Evolutionary conservation across 2,329 filamentous ascomycete genomes (phyloP).

Genomic region (Phoma sp.): DNA sequence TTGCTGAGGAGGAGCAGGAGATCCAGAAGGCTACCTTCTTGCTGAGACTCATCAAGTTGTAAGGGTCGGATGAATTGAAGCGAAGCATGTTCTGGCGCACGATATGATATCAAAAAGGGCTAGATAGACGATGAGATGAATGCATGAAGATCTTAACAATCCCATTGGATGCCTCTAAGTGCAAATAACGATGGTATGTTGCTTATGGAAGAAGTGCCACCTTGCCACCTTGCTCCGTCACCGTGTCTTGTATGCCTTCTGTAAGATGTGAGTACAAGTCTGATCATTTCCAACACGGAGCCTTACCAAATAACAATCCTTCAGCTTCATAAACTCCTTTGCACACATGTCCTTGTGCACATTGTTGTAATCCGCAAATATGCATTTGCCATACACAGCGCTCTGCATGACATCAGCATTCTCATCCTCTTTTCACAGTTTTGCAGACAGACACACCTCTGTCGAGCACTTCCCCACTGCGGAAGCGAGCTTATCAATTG

Average conservation of each 20-base stretch:
- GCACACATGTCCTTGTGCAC: conserved; percentile 90
- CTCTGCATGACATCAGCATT: conserved; percentile 61
- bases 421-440: not conserved
- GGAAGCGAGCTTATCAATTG: conserved; percentile 72
- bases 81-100: conserved; percentile 10
- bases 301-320: conserved; percentile 84
- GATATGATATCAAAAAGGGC: conserved; percentile 22
- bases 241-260: conserved; percentile 43
- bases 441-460: conserved; percentile 58
- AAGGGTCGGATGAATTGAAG: not conserved
- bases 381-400: conserved; percentile 86
- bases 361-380: conserved; percentile 87
- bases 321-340: conserved; percentile 82
- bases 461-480: conserved; percentile 69
- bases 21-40: conserved; percentile 82
- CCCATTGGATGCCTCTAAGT: not conserved
- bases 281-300: not conserved
- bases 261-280: not conserved
- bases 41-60: conserved; percentile 77
- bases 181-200: not conserved
- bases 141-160: conserved; percentile 14
- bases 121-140: conserved; percentile 24
- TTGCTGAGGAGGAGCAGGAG: conserved; percentile 84
- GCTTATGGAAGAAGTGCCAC: not conserved
- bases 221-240: conserved; percentile 17